A percentile compares a stretch with the other conserved stretches of the same genome.
Evolutionary conservation across 2,329 filamentous ascomycete genomes (phyloP).

Genomic region (Microdochium paspali): DNA sequence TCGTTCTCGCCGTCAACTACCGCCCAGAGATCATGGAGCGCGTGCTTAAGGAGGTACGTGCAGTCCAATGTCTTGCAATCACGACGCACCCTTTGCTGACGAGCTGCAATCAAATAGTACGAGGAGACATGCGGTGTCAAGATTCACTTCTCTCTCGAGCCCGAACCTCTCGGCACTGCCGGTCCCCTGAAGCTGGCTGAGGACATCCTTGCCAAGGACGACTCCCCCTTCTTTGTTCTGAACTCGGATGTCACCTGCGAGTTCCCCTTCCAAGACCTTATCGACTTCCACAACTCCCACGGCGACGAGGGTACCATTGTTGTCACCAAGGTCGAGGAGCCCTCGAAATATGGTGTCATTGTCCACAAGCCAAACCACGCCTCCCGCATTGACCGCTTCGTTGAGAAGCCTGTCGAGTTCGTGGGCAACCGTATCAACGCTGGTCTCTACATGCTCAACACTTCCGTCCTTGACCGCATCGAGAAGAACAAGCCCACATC

Average conservation of each 20-base stretch:
- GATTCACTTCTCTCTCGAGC: conserved; percentile 95
- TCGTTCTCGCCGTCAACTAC: conserved; percentile 98
- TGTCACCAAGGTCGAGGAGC: conserved; percentile 98
- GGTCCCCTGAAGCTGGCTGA: conserved; percentile 94
- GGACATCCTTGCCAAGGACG: conserved; percentile 84
- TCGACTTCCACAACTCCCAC: conserved; percentile 85
- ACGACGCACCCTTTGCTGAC: no score
- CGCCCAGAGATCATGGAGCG: conserved; percentile 96
- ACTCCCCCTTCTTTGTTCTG: conserved; percentile 92
- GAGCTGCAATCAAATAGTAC: conserved; percentile 45
- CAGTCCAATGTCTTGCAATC: conserved; percentile 3
- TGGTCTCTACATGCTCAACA: conserved; percentile 96
- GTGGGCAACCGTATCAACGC: conserved; percentile 98
- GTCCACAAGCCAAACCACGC: conserved; percentile 92
- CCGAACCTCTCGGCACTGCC: conserved; percentile 88
- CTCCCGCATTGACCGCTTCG: conserved; percentile 93
- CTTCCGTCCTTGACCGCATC: conserved; percentile 80
- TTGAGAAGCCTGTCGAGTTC: conserved; percentile 98
- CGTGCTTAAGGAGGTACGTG: conserved; percentile 75
- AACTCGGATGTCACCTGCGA: conserved; percentile 99
- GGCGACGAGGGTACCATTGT: conserved; percentile 96
- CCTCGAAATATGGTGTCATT: conserved; percentile 96
- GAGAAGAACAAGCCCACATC: conserved; percentile 85
- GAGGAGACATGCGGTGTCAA: conserved; percentile 87
- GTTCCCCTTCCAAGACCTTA: conserved; percentile 85